phyloP scores from a whole-genome alignment of 2,329 filamentous ascomycete species.

The Aureobasidium leucospermi region DNA sequence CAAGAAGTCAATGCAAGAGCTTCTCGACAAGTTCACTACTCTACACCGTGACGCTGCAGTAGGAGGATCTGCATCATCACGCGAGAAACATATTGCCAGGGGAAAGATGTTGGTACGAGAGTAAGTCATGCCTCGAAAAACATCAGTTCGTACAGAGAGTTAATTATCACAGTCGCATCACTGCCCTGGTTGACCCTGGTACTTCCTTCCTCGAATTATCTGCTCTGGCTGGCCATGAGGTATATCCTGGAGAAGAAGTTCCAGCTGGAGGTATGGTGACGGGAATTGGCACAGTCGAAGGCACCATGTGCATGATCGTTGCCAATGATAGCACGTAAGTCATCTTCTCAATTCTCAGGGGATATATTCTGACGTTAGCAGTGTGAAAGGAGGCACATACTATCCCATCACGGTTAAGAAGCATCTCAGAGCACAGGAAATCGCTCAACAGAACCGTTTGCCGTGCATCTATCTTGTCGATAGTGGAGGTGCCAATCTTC shows the following conservation, averaged over 20 bases:
- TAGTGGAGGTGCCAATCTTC: constrained; percentile 89
- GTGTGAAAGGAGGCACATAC: constrained; percentile 91
- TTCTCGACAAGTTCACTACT: constrained; percentile 59
- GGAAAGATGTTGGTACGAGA: constrained; percentile 95
- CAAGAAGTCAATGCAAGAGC: constrained; percentile 64
- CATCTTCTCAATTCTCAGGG: not conserved
- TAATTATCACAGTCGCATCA: constrained; percentile 50
- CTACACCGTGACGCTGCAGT: constrained; percentile 55
- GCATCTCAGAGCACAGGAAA: constrained; percentile 83
- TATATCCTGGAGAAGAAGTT: constrained; percentile 82
- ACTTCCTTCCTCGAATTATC: constrained; percentile 91
- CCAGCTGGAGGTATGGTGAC: constrained; percentile 89
- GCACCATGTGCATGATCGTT: constrained; percentile 85
- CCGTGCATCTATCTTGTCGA: constrained; percentile 94
- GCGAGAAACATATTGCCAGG: constrained; percentile 77
- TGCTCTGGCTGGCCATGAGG: constrained; percentile 75
- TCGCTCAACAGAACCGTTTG: constrained; percentile 78
- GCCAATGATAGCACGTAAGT: constrained; percentile 79
- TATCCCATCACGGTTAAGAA: constrained; percentile 98
- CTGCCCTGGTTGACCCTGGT: constrained; percentile 79
- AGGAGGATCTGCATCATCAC: constrained; percentile 73
- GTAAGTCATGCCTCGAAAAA: constrained; percentile 21
- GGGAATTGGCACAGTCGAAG: constrained; percentile 81
- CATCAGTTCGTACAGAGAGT: not conserved
- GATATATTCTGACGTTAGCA: not conserved